Evolutionary conservation across 495 filamentous ascomycete species (phyloP).

Genomic region (Pyronema domesticum): DNA sequence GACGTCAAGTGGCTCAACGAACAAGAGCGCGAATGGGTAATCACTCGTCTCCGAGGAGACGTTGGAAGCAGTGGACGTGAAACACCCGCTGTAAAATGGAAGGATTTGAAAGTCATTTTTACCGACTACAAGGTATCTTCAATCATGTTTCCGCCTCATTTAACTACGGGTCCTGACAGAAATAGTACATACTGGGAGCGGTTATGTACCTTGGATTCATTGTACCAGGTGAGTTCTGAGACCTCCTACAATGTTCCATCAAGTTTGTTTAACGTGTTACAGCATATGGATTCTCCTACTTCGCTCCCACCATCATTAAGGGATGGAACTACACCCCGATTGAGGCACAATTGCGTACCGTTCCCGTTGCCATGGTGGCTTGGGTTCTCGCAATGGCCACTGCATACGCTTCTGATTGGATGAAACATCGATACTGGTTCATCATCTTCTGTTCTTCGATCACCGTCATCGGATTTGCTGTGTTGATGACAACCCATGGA

Average conservation of each 20-base stretch:
- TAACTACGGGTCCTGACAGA: constrained; percentile 8
- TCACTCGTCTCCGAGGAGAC: constrained; percentile 55
- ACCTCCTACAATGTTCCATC: not conserved
- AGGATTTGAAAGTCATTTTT: constrained; percentile 53
- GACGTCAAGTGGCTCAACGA: constrained; percentile 47
- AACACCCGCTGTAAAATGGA: constrained; percentile 33
- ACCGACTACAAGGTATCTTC: constrained; percentile 44
- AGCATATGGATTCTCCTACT: constrained; percentile 37
- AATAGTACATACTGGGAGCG: constrained; percentile 53
- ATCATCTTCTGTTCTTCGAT: constrained; percentile 45
- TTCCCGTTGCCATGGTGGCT: constrained; percentile 73
- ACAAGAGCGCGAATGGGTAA: constrained; percentile 60
- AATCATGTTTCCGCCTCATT: not conserved
- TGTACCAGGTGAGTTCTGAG: constrained; percentile 62
- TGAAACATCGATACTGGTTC: constrained; percentile 60
- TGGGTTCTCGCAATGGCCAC: constrained; percentile 61
- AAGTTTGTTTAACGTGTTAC: constrained; percentile 2
- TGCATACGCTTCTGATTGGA: constrained; percentile 48
- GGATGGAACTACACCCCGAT: constrained; percentile 33
- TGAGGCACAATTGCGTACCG: constrained; percentile 59
- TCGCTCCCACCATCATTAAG: constrained; percentile 58
- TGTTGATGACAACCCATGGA: constrained; percentile 48
- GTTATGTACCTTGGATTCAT: constrained; percentile 85
- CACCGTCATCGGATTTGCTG: constrained; percentile 49
- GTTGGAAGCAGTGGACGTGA: constrained; percentile 54